phyloP scores from a whole-genome alignment of 352 stramenopile species.

The Globisporangium cystogenes region DNA sequence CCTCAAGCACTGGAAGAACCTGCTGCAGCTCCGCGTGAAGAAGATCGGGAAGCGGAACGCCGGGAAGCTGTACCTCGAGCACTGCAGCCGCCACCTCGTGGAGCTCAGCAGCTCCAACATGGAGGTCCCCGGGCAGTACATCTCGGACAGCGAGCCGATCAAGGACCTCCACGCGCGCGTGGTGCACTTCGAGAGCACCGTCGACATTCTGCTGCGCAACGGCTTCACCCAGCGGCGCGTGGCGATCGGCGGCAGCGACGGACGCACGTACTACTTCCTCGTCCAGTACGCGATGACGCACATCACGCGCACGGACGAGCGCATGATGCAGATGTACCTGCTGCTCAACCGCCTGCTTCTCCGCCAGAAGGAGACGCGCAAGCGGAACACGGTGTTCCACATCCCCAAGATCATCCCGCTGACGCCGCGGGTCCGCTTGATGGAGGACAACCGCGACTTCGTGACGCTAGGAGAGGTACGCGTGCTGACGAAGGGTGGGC shows the following conservation, averaged over 20 bases:
- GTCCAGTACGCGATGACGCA: constrained; percentile 92
- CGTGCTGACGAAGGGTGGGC: no score
- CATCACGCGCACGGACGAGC: constrained; percentile 91
- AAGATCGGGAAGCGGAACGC: constrained; percentile 62
- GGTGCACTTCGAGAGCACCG: constrained; percentile 83
- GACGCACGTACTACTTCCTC: constrained; percentile 87
- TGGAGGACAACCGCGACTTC: constrained; percentile 83
- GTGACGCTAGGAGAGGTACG: constrained; percentile 74
- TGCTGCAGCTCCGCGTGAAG: constrained; percentile 82
- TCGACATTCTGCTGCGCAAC: constrained; percentile 81
- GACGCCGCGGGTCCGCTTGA: constrained; percentile 83
- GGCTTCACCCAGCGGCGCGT: constrained; percentile 90
- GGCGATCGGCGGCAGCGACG: constrained; percentile 87
- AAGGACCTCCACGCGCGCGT: constrained; percentile 91
- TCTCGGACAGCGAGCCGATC: constrained; percentile 87
- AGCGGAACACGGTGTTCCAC: constrained; percentile 86
- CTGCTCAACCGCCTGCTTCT: constrained; percentile 84
- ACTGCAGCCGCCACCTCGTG: constrained; percentile 86
- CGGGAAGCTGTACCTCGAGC: constrained; percentile 76
- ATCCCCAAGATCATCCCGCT: constrained; percentile 91
- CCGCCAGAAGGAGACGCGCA: constrained; percentile 85
- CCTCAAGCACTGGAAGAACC: constrained; percentile 89
- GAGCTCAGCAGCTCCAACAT: constrained; percentile 85
- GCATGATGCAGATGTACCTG: constrained; percentile 93
- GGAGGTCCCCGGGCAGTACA: constrained; percentile 91